Evolutionary conservation across 192 early-diverging fungal species (phyloP).

Genomic region (Dissophora ornata): DNA sequence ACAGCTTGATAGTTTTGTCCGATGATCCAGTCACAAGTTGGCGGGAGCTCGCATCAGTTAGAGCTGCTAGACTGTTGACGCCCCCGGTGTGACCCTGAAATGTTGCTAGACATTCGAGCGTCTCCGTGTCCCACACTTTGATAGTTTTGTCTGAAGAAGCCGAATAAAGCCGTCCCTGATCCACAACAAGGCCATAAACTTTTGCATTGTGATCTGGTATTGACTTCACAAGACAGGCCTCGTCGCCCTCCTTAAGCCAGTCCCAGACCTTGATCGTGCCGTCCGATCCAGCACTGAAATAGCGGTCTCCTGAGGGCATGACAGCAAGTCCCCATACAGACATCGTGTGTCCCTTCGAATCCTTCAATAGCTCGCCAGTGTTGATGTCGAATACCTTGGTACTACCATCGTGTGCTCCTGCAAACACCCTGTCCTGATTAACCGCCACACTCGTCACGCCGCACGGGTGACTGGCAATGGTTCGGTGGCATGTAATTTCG

Average conservation of each 20-base stretch:
- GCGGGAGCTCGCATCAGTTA: slow-evolving; percentile 41
- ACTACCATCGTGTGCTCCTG: slow-evolving; percentile 69
- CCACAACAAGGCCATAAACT: slow-evolving; percentile 62
- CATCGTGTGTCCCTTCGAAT: slow-evolving; percentile 59
- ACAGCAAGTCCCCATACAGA: slow-evolving; percentile 71
- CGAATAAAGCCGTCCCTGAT: slow-evolving; percentile 58
- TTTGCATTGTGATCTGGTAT: slow-evolving; percentile 62
- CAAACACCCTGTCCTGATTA: slow-evolving; percentile 58
- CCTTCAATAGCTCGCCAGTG: slow-evolving; percentile 57
- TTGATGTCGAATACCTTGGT: slow-evolving; percentile 68
- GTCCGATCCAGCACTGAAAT: slow-evolving; percentile 67
- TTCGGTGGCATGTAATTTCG: slow-evolving; percentile 65
- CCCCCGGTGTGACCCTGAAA: slow-evolving; percentile 66
- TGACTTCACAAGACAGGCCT: slow-evolving; percentile 38
- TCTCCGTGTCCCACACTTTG: slow-evolving; percentile 64
- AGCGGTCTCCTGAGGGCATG: slow-evolving; percentile 44
- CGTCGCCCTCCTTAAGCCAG: slow-evolving; percentile 31
- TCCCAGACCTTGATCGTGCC: slow-evolving; percentile 70
- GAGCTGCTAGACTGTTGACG: slow-evolving; percentile 61
- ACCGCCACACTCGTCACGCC: slow-evolving; percentile 68
- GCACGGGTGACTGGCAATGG: slow-evolving; percentile 61
- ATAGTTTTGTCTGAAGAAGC: slow-evolving; percentile 67
- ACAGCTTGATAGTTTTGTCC: slow-evolving; percentile 54
- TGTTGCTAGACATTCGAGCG: slow-evolving; percentile 58
- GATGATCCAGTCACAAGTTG: slow-evolving; percentile 47